phyloP scores from a whole-genome alignment of 331 rosid genomes.

The Pyracantha coccinea region DNA sequence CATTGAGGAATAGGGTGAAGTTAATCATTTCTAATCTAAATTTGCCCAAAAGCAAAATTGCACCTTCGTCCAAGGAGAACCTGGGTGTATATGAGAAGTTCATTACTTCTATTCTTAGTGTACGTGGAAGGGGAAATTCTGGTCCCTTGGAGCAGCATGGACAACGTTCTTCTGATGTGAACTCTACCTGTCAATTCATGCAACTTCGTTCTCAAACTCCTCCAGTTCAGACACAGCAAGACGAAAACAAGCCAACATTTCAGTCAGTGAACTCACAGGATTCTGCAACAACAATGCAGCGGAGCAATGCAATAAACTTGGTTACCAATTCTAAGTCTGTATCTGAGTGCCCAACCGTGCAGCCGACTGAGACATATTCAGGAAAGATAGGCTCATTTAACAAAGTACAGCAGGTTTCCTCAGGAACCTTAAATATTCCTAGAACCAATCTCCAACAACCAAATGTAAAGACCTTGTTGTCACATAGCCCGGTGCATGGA shows the following conservation, averaged over 20 bases:
- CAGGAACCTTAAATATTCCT: constrained; percentile 53
- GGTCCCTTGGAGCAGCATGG: constrained; percentile 41
- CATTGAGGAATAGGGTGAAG: constrained; percentile 37
- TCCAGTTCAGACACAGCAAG: constrained; percentile 55
- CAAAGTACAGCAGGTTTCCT: constrained; percentile 46
- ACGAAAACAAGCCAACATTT: constrained; percentile 52
- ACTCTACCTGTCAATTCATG: constrained; percentile 17
- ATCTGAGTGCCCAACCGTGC: constrained; percentile 31
- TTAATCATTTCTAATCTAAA: constrained; percentile 30
- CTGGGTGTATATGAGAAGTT: constrained; percentile 51
- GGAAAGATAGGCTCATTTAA: constrained; percentile 56
- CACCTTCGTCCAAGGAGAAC: constrained; percentile 31
- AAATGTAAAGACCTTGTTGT: constrained; percentile 32
- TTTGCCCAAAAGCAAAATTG: constrained; percentile 30
- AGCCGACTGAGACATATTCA: constrained; percentile 22
- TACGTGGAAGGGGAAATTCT: constrained; percentile 35
- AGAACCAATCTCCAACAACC: constrained; percentile 49
- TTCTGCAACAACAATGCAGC: constrained; percentile 38
- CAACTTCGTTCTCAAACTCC: constrained; percentile 60
- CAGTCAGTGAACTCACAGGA: constrained; percentile 48
- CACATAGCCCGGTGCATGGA: constrained; percentile 49
- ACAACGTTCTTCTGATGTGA: constrained; percentile 55
- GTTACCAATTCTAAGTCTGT: constrained; percentile 44
- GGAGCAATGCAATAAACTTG: constrained; percentile 38
- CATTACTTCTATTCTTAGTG: constrained; percentile 24